Conservation (phyloP, 2,329 filamentous ascomycete genomes). For the Alternaria consortialis region DNA sequence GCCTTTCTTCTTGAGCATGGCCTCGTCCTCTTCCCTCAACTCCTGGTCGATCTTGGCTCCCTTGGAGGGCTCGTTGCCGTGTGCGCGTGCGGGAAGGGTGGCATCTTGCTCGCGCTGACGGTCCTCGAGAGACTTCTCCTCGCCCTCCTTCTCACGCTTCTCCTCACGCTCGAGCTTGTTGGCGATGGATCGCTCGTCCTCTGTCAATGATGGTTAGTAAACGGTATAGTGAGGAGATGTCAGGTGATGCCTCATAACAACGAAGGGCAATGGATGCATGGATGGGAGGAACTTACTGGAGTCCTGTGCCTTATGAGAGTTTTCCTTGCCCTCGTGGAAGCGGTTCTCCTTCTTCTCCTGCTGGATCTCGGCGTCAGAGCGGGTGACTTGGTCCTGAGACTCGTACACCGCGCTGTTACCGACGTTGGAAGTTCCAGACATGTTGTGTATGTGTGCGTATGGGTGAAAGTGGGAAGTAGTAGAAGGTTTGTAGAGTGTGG, state of each 20-base stretch:
- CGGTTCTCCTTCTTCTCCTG: constrained; percentile 64
- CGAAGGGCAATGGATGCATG: neutral
- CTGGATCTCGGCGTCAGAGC: constrained; percentile 62
- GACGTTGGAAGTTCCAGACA: constrained; percentile 70
- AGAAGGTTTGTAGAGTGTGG: neutral
- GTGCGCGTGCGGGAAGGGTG: constrained; percentile 65
- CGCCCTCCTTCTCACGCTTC: constrained; percentile 57
- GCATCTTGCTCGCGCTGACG: constrained; percentile 65
- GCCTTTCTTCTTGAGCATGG: constrained; percentile 69
- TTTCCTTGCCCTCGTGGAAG: constrained; percentile 75
- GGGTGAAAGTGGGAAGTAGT: neutral
- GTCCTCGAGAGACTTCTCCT: constrained; percentile 47
- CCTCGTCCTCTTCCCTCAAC: constrained; percentile 73
- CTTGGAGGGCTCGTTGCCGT: constrained; percentile 77
- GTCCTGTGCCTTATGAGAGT: constrained; percentile 74
- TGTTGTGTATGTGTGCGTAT: constrained; percentile 46
- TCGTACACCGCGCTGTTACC: constrained; percentile 74
- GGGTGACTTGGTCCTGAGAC: constrained; percentile 77
- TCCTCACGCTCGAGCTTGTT: constrained; percentile 74
- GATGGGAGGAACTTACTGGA: constrained; percentile 66
- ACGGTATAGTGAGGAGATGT: constrained; percentile 1
- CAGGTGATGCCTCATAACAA: neutral
- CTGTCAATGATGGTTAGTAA: constrained; percentile 50
- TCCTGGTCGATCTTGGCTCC: constrained; percentile 77
- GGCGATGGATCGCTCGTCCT: constrained; percentile 76